phyloP scores from a whole-genome alignment of 345 rosid species.

The Gossypium longicalyx region DNA sequence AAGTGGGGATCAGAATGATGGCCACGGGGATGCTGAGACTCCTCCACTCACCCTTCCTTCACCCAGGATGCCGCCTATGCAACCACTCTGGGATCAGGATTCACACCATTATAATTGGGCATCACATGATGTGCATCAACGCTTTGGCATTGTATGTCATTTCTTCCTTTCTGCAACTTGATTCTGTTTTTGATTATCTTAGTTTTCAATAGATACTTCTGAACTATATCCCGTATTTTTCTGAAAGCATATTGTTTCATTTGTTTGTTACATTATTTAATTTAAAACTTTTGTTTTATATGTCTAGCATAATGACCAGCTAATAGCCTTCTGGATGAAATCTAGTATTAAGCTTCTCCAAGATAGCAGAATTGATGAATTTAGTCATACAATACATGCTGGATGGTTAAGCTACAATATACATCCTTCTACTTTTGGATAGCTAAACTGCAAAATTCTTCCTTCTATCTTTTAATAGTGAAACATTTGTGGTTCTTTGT shows the following conservation, averaged over 20 bases:
- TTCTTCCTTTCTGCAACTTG: conserved; percentile 10
- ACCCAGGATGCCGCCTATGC: conserved; percentile 44
- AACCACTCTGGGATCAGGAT: conserved; percentile 65
- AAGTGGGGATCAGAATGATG: conserved; percentile 42
- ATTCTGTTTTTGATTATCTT: not conserved
- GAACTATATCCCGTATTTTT: not conserved
- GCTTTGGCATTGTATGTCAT: conserved; percentile 62
- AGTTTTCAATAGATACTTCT: not conserved
- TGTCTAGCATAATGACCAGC: not conserved
- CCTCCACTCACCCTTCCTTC: conserved; percentile 48
- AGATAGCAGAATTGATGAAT: not conserved
- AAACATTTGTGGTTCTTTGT: not conserved
- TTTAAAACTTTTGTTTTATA: not conserved
- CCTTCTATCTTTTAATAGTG: not conserved
- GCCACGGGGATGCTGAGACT: conserved; percentile 41
- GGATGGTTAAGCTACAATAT: not conserved
- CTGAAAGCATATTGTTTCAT: not conserved
- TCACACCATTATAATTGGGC: conserved; percentile 56
- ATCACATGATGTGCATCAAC: conserved; percentile 57
- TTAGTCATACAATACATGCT: not conserved
- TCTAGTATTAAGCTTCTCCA: not conserved
- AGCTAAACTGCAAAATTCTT: not conserved
- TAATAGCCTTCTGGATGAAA: not conserved
- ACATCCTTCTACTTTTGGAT: not conserved
- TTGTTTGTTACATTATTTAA: not conserved